Evolutionary conservation across 768 basidiomycete genomes (phyloP).

Genomic region (Psilocybe cubensis): DNA sequence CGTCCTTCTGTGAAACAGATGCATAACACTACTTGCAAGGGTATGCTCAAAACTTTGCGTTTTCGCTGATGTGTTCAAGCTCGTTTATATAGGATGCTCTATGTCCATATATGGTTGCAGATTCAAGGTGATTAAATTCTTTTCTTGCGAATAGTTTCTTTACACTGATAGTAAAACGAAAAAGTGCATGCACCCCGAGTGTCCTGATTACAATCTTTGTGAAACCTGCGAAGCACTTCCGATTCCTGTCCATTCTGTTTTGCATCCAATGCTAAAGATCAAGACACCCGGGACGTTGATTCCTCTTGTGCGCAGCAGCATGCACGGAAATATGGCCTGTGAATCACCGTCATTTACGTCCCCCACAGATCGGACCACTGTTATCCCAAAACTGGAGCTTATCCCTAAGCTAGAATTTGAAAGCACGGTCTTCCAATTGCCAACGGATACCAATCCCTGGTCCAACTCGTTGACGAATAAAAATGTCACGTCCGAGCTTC

Average conservation of each 20-base stretch:
- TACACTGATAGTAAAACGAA: constrained; percentile 6
- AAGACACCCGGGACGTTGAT: constrained; percentile 49
- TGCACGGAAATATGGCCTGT: no score
- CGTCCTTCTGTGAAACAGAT: constrained; percentile 15
- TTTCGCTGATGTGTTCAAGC: background rate
- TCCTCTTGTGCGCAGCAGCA: no score
- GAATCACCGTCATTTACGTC: no score
- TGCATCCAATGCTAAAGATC: constrained; percentile 80
- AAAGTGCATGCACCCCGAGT: constrained; percentile 83
- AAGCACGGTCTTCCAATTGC: no score
- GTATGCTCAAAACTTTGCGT: constrained; percentile 25
- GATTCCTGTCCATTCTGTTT: constrained; percentile 70
- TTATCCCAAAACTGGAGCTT: no score
- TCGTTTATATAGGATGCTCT: constrained; percentile 44
- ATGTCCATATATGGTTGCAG: constrained; percentile 62
- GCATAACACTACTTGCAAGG: constrained; percentile 68
- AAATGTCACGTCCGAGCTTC: no score
- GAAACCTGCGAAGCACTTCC: constrained; percentile 79
- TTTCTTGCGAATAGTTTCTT: constrained; percentile 1
- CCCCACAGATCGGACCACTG: no score
- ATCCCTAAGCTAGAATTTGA: no score
- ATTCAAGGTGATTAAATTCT: constrained; percentile 60
- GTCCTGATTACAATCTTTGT: constrained; percentile 85
- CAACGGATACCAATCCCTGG: no score
- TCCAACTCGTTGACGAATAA: no score